Evolutionary conservation across 768 basidiomycete species (phyloP).

Genomic region (Vararia minispora): DNA sequence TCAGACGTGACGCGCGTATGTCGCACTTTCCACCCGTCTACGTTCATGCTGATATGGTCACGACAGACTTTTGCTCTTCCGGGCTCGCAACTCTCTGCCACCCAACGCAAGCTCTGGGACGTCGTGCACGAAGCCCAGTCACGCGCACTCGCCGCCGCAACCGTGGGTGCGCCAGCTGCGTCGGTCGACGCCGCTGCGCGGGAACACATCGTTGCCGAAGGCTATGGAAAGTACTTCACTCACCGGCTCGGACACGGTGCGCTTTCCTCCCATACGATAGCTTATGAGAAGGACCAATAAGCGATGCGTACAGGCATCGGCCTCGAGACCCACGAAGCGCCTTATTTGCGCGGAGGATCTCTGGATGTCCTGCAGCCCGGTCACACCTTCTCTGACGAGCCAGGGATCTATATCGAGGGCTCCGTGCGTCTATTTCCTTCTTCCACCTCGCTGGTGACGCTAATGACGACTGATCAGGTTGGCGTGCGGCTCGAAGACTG

Average conservation of each 20-base stretch:
- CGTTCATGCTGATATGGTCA: conserved; percentile 4
- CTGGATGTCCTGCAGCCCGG: conserved; percentile 45
- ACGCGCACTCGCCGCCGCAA: conserved; percentile 36
- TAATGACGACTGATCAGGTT: conserved; percentile 29
- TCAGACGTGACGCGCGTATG: conserved; percentile 73
- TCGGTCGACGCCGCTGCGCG: conserved; percentile 57
- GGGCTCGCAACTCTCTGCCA: conserved; percentile 38
- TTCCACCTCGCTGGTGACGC: conserved; percentile 1
- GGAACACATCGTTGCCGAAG: conserved; percentile 27
- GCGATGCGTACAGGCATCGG: conserved; percentile 51
- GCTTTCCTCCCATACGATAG: conserved; percentile 11
- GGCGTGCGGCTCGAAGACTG: conserved; percentile 83
- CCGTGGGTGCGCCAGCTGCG: conserved; percentile 36
- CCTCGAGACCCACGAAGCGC: conserved; percentile 71
- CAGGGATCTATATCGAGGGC: conserved; percentile 63
- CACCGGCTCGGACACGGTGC: conserved; percentile 74
- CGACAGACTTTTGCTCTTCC: conserved; percentile 56
- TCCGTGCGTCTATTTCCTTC: conserved; percentile 28
- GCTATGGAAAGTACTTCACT: conserved; percentile 55
- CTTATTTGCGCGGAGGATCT: conserved; percentile 69
- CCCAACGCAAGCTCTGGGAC: conserved; percentile 51
- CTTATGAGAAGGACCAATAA: neutral
- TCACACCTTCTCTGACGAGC: conserved; percentile 77
- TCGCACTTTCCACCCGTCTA: conserved; percentile 1
- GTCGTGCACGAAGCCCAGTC: conserved; percentile 54